These are phyloP conservation scores for Arabidopsis thaliana DNA, from an alignment of 345 rosid species.

Conservation along the genomic window TAIR10.1 NC_003074.8:20001501-20002000, in stretches of 20 bases:
- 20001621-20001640: conserved; percentile 97
- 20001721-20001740: conserved; percentile 18
- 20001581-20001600: conserved; percentile 86
- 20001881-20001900: conserved; percentile 89
- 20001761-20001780: not conserved
- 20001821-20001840: conserved; percentile 6
- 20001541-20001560: conserved; percentile 79
- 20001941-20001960: conserved; percentile 92
- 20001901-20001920: conserved; percentile 67
- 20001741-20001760: not conserved
- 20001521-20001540: conserved; percentile 24
- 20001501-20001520: not conserved
- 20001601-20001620: conserved; percentile 89
- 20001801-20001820: conserved; percentile 7
- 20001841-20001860: conserved; percentile 71
- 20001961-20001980: conserved; percentile 86
- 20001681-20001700: conserved; percentile 3
- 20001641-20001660: conserved; percentile 54
- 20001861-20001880: conserved; percentile 94
- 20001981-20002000: conserved; percentile 25
- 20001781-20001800: not conserved
- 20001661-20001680: not conserved
- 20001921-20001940: conserved; percentile 94
- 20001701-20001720: not conserved
- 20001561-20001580: conserved; percentile 80